Conservation (phyloP, 1,139 yeast genomes). For the Sugiyamaella japonica region DNA sequence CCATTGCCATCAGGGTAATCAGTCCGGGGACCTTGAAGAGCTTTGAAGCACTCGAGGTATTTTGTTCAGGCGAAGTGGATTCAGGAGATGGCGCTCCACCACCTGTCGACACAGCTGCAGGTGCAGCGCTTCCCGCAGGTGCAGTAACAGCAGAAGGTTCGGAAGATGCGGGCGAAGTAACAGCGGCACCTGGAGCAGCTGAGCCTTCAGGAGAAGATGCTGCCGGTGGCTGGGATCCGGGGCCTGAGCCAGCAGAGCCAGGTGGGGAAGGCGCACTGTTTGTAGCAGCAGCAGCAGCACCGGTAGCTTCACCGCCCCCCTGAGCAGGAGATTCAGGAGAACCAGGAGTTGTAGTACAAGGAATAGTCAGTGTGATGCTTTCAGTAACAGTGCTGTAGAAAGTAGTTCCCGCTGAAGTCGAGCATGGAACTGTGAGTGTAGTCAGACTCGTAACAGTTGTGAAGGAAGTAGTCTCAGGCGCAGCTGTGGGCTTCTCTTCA, state of each 20-base stretch:
- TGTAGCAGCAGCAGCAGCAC: background rate
- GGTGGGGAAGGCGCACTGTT: background rate
- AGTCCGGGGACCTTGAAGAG: conserved; percentile 3
- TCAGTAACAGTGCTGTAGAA: conserved; percentile 17
- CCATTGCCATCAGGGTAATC: conserved; percentile 3
- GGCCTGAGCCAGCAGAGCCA: background rate
- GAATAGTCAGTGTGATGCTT: conserved; percentile 15
- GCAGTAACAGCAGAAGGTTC: background rate
- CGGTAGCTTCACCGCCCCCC: background rate
- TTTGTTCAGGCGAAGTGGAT: conserved; percentile 5
- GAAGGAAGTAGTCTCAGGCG: conserved; percentile 1
- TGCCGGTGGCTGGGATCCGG: background rate
- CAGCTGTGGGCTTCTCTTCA: no score
- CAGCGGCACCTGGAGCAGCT: conserved; percentile 1
- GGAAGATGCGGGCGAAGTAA: conserved; percentile 1
- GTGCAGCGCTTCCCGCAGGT: conserved; percentile 3
- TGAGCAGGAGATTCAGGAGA: background rate
- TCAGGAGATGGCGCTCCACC: background rate
- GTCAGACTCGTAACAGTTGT: conserved; percentile 14
- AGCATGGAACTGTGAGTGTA: conserved; percentile 22
- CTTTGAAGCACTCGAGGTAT: conserved; percentile 12
- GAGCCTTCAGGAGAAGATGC: background rate
- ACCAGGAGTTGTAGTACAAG: conserved; percentile 11
- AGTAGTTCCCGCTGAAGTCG: conserved; percentile 14
- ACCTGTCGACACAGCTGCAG: conserved; percentile 1